A percentile compares a stretch with the other conserved stretches of the same genome.
Evolutionary conservation across 73 alveolate species (phyloP).

Genomic region (Tetrahymena borealis): DNA sequence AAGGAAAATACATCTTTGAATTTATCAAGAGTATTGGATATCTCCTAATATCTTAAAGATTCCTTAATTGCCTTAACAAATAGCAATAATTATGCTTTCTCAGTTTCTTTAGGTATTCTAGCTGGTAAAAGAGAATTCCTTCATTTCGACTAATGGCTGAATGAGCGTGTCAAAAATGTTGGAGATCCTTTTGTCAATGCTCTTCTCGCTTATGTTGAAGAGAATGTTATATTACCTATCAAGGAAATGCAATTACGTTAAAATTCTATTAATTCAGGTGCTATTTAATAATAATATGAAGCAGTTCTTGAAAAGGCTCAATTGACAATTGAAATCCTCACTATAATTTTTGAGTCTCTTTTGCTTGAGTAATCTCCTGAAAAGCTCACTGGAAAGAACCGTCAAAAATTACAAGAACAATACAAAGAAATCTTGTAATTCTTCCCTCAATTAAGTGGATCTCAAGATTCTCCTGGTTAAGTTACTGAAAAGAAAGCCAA

Average conservation of each 20-base stretch:
- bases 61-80: constrained; percentile 78
- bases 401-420: constrained; percentile 44
- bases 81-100: constrained; percentile 83
- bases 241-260: constrained; percentile 41
- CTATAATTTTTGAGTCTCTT: constrained; percentile 64
- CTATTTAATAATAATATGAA: constrained; percentile 27
- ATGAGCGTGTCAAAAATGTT: constrained; percentile 66
- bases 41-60: constrained; percentile 48
- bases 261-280: neutral
- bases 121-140: constrained; percentile 97
- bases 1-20: constrained; percentile 36
- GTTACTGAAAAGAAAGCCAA: constrained; percentile 91
- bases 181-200: constrained; percentile 88
- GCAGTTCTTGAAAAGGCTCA: constrained; percentile 77
- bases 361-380: constrained; percentile 58
- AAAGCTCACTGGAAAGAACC: constrained; percentile 53
- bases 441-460: constrained; percentile 65
- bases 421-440: constrained; percentile 56
- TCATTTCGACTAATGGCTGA: constrained; percentile 91
- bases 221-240: constrained; percentile 66
- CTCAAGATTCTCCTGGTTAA: constrained; percentile 54
- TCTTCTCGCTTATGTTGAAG: constrained; percentile 80
- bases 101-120: constrained; percentile 87
- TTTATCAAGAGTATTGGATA: constrained; percentile 37
- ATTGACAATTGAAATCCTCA: constrained; percentile 77